phyloP scores from a whole-genome alignment of 768 basidiomycete genomes.

The Ramaria rubella region DNA sequence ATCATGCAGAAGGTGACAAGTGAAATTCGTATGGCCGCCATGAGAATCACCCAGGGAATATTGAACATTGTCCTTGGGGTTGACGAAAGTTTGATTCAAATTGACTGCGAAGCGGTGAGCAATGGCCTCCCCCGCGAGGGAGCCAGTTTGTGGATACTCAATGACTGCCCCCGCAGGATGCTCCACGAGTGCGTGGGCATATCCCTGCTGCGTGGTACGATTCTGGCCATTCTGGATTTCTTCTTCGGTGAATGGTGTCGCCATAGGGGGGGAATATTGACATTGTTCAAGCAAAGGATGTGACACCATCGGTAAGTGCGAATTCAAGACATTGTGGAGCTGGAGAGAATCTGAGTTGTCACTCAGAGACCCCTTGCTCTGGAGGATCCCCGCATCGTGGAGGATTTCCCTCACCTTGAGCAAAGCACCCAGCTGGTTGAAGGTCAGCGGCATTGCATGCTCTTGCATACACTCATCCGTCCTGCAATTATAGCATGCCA shows the following conservation, averaged over 20 bases:
- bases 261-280: neutral
- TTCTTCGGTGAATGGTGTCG: neutral
- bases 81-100: neutral
- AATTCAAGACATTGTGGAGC: neutral
- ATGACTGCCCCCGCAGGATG: neutral
- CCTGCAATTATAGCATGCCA: no score
- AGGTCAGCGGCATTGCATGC: neutral
- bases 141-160: slow-evolving; percentile 1
- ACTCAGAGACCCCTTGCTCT: neutral
- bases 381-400: neutral
- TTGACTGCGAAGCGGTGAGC: neutral
- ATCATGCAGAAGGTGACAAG: neutral
- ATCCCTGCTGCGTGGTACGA: neutral
- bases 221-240: neutral
- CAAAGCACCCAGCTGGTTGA: neutral
- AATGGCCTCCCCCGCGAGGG: neutral
- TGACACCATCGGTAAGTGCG: neutral
- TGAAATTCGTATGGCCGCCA: neutral
- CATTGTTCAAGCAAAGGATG: neutral
- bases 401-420: neutral
- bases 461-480: no score
- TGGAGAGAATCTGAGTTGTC: neutral
- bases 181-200: neutral
- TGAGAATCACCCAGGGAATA: neutral
- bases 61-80: neutral